Evolutionary conservation across 306 rosid genomes (phyloP).

Genomic region (Chamaecrista fasciculata): DNA sequence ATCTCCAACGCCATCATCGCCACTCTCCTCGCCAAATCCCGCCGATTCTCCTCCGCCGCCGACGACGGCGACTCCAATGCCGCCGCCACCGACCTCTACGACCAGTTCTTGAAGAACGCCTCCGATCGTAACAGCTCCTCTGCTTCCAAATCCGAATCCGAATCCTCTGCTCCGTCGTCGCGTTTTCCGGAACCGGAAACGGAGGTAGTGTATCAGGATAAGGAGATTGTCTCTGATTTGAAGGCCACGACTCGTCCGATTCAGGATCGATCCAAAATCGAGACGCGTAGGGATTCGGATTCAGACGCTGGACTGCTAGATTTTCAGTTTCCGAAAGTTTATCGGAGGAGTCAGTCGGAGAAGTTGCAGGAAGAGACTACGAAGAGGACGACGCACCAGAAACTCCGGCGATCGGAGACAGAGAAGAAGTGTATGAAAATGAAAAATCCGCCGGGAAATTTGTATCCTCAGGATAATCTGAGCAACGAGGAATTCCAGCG

Average conservation of each 20-base stretch:
- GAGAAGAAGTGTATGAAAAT: slow-evolving; percentile 39
- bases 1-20: slow-evolving; percentile 72
- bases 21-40: slow-evolving; percentile 59
- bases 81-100: slow-evolving; percentile 33
- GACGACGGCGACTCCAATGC: background rate
- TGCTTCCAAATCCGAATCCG: background rate
- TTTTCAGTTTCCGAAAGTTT: slow-evolving; percentile 20
- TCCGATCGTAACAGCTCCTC: background rate
- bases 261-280: background rate
- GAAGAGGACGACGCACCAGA: background rate
- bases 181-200: background rate
- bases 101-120: slow-evolving; percentile 13
- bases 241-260: background rate
- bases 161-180: background rate
- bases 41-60: slow-evolving; percentile 12
- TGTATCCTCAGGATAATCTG: slow-evolving; percentile 46
- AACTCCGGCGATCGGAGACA: slow-evolving; percentile 64
- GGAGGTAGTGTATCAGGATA: slow-evolving; percentile 54
- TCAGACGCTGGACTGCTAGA: background rate
- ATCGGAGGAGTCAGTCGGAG: slow-evolving; percentile 56
- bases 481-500: slow-evolving; percentile 82
- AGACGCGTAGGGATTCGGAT: background rate
- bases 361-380: slow-evolving; percentile 32
- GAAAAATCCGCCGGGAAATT: slow-evolving; percentile 14
- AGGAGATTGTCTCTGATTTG: slow-evolving; percentile 52